These are phyloP conservation scores for Xylariaceae sp. DNA, from an alignment of 2,329 filamentous ascomycete species.

Conservation along the genomic window DNA sequence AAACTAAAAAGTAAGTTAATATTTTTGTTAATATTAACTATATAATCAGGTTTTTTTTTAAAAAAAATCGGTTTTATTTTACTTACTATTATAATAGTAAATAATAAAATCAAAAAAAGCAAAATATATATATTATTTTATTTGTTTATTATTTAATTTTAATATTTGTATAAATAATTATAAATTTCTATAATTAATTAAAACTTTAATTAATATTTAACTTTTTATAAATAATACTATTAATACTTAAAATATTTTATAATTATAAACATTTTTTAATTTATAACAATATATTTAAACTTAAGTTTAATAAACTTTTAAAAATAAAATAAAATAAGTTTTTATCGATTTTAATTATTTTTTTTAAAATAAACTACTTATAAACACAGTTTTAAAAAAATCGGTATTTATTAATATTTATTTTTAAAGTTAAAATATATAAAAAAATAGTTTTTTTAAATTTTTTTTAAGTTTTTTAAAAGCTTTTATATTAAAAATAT, in stretches of 20 bases:
- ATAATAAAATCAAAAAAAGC: not conserved
- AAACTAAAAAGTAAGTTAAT: not conserved
- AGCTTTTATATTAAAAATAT: conserved; percentile 3
- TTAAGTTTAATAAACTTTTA: not conserved
- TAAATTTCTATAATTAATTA: not conserved
- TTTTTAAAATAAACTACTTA: not conserved
- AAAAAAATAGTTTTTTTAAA: not conserved
- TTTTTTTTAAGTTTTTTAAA: not conserved
- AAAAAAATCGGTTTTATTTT: not conserved
- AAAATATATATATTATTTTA: not conserved
- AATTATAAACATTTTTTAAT: not conserved
- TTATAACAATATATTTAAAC: not conserved
- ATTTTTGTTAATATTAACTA: not conserved
- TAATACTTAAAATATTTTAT: not conserved
- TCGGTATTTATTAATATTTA: conserved; percentile 3
- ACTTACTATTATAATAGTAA: not conserved
- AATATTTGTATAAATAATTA: not conserved
- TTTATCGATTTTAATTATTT: not conserved
- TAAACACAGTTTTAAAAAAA: not conserved
- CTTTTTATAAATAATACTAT: not conserved
- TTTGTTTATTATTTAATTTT: not conserved
- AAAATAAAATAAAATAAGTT: conserved; percentile 8
- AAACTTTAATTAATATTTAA: not conserved
- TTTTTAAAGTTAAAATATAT: not conserved
- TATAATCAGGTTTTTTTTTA: not conserved